A percentile compares a stretch with the other conserved stretches of the same genome.
These are phyloP conservation scores for Aethionema arabicum DNA, from an alignment of 345 rosid genomes.

Conservation along the genomic window DNA sequence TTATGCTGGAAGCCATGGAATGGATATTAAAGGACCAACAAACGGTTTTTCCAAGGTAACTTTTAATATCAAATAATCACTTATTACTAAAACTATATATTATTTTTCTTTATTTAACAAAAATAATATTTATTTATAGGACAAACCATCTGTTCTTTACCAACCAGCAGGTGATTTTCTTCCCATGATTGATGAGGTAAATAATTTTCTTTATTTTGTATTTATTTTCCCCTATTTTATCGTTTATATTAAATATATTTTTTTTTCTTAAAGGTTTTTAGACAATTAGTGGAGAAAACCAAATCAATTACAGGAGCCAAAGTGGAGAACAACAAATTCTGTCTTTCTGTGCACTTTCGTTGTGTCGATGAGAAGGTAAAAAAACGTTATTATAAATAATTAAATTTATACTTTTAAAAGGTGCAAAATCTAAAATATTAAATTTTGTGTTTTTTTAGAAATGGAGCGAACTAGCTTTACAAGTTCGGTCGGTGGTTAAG, in stretches of 20 bases:
- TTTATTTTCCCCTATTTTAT: not conserved
- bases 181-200: constrained; percentile 94
- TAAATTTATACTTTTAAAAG: not conserved
- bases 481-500: constrained; percentile 63
- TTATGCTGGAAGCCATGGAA: constrained; percentile 99
- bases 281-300: constrained; percentile 59
- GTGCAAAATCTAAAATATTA: not conserved
- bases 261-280: constrained; percentile 49
- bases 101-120: too few species aligned
- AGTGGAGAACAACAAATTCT: constrained; percentile 95
- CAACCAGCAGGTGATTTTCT: constrained; percentile 89
- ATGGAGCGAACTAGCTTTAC: constrained; percentile 72
- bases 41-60: constrained; percentile 55
- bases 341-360: constrained; percentile 87
- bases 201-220: not conserved
- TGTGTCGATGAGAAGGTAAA: constrained; percentile 79
- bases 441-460: constrained; percentile 41
- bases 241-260: not conserved
- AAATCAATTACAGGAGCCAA: constrained; percentile 70
- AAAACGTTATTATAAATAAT: not conserved
- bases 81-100: too few species aligned
- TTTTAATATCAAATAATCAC: too few species aligned
- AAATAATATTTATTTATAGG: constrained; percentile 35
- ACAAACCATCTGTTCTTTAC: constrained; percentile 50
- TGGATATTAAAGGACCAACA: constrained; percentile 96